A percentile compares a stretch with the other conserved stretches of the same genome.
Evolutionary conservation across 768 basidiomycete species (phyloP).

Genomic region (Xerocomus spinulosus): DNA sequence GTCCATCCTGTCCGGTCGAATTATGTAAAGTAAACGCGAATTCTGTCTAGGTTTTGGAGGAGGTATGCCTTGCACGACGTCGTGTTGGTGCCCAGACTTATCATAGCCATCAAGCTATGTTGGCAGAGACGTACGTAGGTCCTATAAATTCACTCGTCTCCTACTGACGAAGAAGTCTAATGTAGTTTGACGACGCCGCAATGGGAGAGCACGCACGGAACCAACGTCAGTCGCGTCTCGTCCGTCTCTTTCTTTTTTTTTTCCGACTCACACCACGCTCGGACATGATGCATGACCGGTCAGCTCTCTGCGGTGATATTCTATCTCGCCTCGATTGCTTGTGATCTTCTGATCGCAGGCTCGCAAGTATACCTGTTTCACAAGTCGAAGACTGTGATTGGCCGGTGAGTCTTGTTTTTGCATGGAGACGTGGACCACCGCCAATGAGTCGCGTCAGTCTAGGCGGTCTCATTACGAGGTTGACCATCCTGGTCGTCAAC

Average conservation of each 20-base stretch:
- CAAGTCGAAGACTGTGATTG: constrained; percentile 27
- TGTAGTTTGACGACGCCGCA: constrained; percentile 26
- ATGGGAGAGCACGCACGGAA: constrained; percentile 32
- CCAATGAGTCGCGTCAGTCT: constrained; percentile 15
- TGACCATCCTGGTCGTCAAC: constrained; percentile 33
- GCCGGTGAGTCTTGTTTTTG: constrained; percentile 17
- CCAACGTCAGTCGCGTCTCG: constrained; percentile 22
- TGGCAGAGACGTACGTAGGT: constrained; percentile 28
- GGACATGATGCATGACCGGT: neutral
- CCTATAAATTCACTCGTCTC: neutral
- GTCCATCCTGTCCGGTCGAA: neutral
- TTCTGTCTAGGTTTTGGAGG: constrained; percentile 22
- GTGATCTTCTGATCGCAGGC: constrained; percentile 32
- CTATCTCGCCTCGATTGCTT: constrained; percentile 31
- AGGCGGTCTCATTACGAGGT: constrained; percentile 30
- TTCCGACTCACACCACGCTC: neutral
- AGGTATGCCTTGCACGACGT: constrained; percentile 18
- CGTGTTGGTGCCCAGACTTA: constrained; percentile 1
- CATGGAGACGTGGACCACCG: neutral
- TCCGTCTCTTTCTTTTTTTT: neutral
- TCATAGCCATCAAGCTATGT: constrained; percentile 21
- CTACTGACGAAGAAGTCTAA: neutral
- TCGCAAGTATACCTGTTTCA: constrained; percentile 33
- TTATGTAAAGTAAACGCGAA: neutral
- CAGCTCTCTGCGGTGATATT: constrained; percentile 32